Percentiles rank a stretch among this genome's conserved stretches.
Evolutionary conservation across 257 asterid genomes (phyloP).

Genomic region (Apocynum venetum): DNA sequence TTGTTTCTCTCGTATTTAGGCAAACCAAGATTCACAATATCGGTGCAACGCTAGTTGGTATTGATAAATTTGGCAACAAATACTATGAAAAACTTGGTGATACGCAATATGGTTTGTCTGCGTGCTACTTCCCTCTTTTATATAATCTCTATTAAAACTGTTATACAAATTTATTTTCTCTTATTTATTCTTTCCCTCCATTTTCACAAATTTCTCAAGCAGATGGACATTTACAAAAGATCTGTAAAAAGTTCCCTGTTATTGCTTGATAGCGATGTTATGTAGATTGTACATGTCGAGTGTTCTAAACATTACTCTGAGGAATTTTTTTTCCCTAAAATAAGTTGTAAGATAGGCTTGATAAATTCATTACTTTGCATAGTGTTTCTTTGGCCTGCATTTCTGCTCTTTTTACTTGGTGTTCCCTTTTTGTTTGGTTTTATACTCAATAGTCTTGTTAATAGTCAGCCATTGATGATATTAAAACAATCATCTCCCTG

Average conservation of each 20-base stretch:
- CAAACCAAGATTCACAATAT: slow-evolving; percentile 93
- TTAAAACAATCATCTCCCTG: not conserved
- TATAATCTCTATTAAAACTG: not conserved
- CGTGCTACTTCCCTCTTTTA: not conserved
- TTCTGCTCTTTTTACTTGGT: not conserved
- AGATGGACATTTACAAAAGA: not conserved
- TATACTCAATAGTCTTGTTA: not conserved
- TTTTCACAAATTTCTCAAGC: not conserved
- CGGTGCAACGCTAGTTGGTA: slow-evolving; percentile 84
- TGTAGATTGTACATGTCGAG: not conserved
- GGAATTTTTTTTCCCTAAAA: not conserved
- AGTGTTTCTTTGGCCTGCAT: not conserved
- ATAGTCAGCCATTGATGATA: not conserved
- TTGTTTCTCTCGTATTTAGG: slow-evolving; percentile 35
- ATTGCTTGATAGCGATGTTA: not conserved
- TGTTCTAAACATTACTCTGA: not conserved
- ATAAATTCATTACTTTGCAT: not conserved
- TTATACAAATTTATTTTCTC: not conserved
- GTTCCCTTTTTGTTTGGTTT: not conserved
- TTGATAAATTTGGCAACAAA: slow-evolving; percentile 93
- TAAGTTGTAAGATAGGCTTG: slow-evolving; percentile 7
- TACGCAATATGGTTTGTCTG: slow-evolving; percentile 71
- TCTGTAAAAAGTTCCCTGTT: not conserved
- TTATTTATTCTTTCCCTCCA: not conserved
- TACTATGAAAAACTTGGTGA: slow-evolving; percentile 86